Percentiles rank a stretch among this genome's conserved stretches.
Conservation (phyloP, 305 asterid species). For the Fraxinus sp. region DNA sequence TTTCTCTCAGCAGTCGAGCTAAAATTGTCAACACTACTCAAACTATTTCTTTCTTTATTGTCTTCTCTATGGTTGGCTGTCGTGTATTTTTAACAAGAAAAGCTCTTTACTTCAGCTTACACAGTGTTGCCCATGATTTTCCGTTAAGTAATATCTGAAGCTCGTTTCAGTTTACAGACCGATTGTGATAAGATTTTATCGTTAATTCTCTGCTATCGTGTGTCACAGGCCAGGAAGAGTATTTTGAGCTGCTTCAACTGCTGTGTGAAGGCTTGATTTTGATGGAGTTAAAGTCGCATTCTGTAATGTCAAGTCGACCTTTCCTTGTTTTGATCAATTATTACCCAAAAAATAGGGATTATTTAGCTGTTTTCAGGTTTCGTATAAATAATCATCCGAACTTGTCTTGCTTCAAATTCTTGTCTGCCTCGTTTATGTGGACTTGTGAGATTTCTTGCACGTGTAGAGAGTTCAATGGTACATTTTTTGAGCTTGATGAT, state of each 20-base stretch:
- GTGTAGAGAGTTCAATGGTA: neutral
- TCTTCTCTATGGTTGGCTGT: neutral
- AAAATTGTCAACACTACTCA: neutral
- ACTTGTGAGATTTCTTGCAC: neutral
- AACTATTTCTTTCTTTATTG: neutral
- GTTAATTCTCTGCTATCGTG: neutral
- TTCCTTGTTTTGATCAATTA: neutral
- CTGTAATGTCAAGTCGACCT: neutral
- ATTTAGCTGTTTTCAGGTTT: neutral
- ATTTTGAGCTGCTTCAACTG: slow-evolving; percentile 54
- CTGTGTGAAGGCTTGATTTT: slow-evolving; percentile 45
- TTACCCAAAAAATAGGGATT: neutral
- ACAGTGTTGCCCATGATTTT: neutral
- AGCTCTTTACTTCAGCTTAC: neutral
- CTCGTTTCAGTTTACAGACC: neutral
- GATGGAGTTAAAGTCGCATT: neutral
- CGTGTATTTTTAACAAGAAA: neutral
- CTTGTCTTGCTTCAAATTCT: neutral
- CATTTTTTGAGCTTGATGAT: neutral
- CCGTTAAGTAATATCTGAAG: neutral
- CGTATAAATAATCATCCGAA: neutral
- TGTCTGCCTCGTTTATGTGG: neutral
- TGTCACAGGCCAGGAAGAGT: slow-evolving; percentile 42
- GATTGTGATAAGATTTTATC: neutral
- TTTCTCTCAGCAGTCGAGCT: neutral